phyloP scores from a whole-genome alignment of 2,329 filamentous ascomycete genomes.

The Cercospora canescens region DNA sequence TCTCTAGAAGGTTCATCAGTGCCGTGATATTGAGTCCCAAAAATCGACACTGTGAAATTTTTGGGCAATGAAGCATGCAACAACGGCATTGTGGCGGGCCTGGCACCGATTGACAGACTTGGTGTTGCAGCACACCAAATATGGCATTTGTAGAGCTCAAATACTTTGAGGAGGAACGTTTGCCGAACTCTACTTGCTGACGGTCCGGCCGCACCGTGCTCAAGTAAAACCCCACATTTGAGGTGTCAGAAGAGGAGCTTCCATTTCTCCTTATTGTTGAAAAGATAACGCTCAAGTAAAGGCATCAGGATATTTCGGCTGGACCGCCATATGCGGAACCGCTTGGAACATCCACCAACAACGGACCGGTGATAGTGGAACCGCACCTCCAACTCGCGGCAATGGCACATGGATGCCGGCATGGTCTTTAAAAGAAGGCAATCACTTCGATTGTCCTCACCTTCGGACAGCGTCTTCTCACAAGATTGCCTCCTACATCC shows the following conservation, averaged over 20 bases:
- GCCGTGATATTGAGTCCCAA: neutral
- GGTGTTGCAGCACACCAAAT: neutral
- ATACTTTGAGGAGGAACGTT: neutral
- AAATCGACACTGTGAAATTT: neutral
- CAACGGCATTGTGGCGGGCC: neutral
- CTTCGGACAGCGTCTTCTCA: too few relatives aligned
- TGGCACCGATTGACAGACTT: neutral
- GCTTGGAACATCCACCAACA: neutral
- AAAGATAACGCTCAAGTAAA: neutral
- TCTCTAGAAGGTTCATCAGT: neutral
- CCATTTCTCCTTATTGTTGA: neutral
- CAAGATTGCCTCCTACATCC: too few relatives aligned
- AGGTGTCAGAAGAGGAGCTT: neutral
- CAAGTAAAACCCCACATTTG: neutral
- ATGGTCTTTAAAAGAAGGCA: neutral
- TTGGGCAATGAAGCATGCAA: neutral
- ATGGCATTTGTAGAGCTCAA: constrained; percentile 15
- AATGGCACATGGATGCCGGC: neutral
- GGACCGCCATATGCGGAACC: neutral
- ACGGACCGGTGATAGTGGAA: neutral
- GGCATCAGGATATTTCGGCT: neutral
- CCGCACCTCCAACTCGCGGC: neutral
- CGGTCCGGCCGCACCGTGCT: neutral
- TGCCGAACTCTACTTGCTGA: neutral
- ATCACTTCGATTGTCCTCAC: too few relatives aligned